Evolutionary conservation across 768 basidiomycete species (phyloP).

Genomic region (Mycena capillaripes): DNA sequence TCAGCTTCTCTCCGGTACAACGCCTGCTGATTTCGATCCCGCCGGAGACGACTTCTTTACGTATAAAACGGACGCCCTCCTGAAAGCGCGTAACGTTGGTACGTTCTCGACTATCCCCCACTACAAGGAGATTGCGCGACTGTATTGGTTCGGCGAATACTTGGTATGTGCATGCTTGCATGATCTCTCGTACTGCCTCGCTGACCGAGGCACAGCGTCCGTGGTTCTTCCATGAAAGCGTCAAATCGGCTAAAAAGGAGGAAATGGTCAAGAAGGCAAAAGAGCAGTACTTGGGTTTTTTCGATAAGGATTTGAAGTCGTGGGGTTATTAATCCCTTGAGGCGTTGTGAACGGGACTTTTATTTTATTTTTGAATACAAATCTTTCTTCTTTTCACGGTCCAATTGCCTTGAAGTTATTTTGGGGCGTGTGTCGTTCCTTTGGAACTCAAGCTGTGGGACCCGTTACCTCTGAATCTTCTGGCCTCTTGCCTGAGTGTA

Average conservation of each 20-base stretch:
- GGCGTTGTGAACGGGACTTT: too few relatives aligned
- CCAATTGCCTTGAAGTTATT: too few relatives aligned
- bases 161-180: background rate
- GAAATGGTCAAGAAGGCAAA: conserved; percentile 13
- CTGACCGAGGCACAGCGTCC: conserved; percentile 1
- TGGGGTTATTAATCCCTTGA: conserved; percentile 17
- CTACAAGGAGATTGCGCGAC: conserved; percentile 17
- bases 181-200: background rate
- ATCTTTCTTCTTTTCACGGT: too few relatives aligned
- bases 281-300: background rate
- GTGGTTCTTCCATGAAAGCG: conserved; percentile 20
- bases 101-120: conserved; percentile 24
- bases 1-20: conserved; percentile 20
- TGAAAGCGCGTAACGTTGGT: conserved; percentile 15
- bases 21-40: background rate
- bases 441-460: too few relatives aligned
- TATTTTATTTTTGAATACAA: too few relatives aligned
- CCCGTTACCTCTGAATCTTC: too few relatives aligned
- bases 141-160: conserved; percentile 28
- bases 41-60: background rate
- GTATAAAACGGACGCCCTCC: conserved; percentile 19
- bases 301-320: conserved; percentile 23
- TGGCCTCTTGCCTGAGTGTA: too few relatives aligned
- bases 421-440: too few relatives aligned
- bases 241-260: background rate